A percentile compares a stretch with the other conserved stretches of the same genome.
phyloP scores from a whole-genome alignment of 345 rosid species.

The Eucalyptus polyanthemos region DNA sequence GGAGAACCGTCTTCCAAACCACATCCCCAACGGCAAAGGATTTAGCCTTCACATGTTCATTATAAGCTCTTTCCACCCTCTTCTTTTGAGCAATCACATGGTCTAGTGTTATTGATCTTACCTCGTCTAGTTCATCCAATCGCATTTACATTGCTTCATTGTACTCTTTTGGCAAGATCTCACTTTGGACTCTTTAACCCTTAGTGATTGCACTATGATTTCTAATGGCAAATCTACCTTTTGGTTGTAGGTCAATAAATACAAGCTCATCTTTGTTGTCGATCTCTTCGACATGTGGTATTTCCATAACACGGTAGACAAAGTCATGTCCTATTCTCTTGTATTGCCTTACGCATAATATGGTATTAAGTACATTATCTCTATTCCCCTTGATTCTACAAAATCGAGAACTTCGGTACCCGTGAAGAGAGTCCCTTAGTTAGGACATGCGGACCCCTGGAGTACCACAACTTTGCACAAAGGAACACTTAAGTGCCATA shows the following conservation, averaged over 20 bases:
- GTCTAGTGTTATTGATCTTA: background rate
- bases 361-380: no score
- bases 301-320: background rate
- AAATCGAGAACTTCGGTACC: no score
- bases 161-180: background rate
- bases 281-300: background rate
- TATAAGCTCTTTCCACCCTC: background rate
- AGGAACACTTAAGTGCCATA: no score
- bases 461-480: no score
- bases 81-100: background rate
- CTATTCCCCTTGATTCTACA: no score
- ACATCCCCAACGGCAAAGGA: background rate
- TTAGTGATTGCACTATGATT: background rate
- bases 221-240: background rate
- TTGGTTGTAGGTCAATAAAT: background rate
- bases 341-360: no score
- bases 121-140: background rate
- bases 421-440: no score
- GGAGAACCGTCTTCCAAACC: background rate
- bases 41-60: background rate
- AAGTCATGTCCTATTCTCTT: background rate
- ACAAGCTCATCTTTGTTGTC: background rate
- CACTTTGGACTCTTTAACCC: background rate
- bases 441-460: no score
- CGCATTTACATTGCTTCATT: background rate